Conservation (phyloP, 495 filamentous ascomycete species). For the Daldinia loculata region DNA sequence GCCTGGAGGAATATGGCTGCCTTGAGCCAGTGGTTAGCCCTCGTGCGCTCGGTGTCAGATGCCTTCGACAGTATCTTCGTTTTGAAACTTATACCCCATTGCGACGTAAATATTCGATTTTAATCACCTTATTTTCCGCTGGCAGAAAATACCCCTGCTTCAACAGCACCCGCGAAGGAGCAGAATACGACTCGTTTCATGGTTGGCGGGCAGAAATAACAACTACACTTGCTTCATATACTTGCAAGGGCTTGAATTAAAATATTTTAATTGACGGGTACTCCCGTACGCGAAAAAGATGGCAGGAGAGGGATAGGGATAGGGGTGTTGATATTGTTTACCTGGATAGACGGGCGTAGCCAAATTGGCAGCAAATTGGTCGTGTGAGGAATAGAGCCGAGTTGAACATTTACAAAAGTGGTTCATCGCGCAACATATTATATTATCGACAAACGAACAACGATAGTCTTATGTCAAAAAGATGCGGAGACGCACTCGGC, state of each 20-base stretch:
- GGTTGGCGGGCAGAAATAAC: constrained; percentile 9
- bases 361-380: constrained; percentile 4
- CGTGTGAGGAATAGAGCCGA: constrained; percentile 5
- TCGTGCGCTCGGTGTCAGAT: constrained; percentile 42
- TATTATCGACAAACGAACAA: constrained; percentile 2
- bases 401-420: constrained; percentile 1
- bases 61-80: constrained; percentile 30
- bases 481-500: constrained; percentile 14
- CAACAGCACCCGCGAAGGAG: constrained; percentile 29
- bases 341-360: constrained; percentile 23
- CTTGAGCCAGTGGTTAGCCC: constrained; percentile 45
- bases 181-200: constrained; percentile 10
- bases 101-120: constrained; percentile 42
- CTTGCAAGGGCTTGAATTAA: constrained; percentile 1
- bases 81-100: constrained; percentile 47
- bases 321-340: constrained; percentile 19
- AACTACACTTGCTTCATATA: constrained; percentile 11
- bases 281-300: not conserved
- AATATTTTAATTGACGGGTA: constrained; percentile 24
- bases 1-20: constrained; percentile 7
- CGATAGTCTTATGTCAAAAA: not conserved
- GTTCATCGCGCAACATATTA: constrained; percentile 9
- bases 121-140: constrained; percentile 38
- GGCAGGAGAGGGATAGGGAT: not conserved
- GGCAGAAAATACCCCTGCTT: constrained; percentile 40